Conservation (phyloP, 2,329 filamentous ascomycete genomes). For the Aspergillus sp. region DNA sequence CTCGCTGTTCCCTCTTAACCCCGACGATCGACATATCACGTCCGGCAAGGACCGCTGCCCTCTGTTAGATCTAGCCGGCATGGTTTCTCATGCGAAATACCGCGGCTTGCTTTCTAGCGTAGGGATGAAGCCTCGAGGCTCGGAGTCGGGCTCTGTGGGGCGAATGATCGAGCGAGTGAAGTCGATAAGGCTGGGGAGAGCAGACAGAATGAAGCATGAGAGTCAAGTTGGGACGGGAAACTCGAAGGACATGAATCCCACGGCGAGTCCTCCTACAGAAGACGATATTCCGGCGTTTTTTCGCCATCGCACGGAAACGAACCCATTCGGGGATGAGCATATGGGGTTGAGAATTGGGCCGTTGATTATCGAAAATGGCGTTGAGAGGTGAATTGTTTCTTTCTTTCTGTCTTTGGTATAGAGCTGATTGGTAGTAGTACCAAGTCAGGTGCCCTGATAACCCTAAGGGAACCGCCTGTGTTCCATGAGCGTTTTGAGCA, state of each 20-base stretch:
- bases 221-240: not conserved
- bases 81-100: conserved; percentile 10
- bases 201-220: not conserved
- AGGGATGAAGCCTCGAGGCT: not conserved
- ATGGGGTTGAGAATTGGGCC: conserved; percentile 43
- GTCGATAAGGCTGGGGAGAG: not conserved
- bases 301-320: conserved; percentile 27
- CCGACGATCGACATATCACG: not conserved
- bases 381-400: conserved; percentile 32
- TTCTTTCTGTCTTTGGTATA: not conserved
- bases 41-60: not conserved
- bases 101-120: not conserved
- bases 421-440: conserved; percentile 6
- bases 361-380: conserved; percentile 43
- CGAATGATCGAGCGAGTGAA: not conserved
- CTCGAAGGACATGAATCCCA: not conserved
- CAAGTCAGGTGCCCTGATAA: conserved; percentile 15
- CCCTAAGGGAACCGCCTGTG: conserved; percentile 9
- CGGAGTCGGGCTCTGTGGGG: not conserved
- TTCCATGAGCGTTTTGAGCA: conserved; percentile 9
- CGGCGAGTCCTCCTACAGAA: conserved; percentile 9
- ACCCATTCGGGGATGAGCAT: conserved; percentile 42
- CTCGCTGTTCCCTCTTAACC: not conserved
- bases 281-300: conserved; percentile 32
- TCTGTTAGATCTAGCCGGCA: not conserved